phyloP scores from a whole-genome alignment of 2,329 filamentous ascomycete species.

The Colletotrichum camelliae region DNA sequence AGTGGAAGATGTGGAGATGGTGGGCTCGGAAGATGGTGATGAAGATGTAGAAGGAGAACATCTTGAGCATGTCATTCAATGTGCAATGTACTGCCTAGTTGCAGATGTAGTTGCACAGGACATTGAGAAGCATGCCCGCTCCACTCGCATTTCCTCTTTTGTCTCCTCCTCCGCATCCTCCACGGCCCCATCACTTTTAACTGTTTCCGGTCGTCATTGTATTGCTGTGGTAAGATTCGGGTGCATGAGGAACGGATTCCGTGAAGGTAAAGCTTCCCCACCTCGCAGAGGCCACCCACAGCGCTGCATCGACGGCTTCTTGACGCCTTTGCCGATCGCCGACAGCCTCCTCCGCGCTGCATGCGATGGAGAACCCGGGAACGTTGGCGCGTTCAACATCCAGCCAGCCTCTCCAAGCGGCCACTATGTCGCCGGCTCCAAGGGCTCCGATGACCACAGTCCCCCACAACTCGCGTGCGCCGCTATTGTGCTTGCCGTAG shows the following conservation, averaged over 20 bases:
- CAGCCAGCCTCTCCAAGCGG: constrained; percentile 58
- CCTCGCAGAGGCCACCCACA: constrained; percentile 52
- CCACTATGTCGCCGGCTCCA: constrained; percentile 35
- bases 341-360: constrained; percentile 52
- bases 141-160: neutral
- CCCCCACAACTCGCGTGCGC: constrained; percentile 61
- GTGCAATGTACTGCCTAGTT: neutral
- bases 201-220: neutral
- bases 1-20: neutral
- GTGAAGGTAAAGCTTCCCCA: constrained; percentile 51
- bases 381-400: constrained; percentile 51
- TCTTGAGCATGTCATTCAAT: neutral
- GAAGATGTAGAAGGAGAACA: neutral
- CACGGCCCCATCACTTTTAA: neutral
- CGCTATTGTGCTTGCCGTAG: constrained; percentile 51
- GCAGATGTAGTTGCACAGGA: neutral
- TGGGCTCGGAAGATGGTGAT: neutral
- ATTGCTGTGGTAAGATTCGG: neutral
- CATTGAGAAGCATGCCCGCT: neutral
- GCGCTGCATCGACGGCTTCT: constrained; percentile 43
- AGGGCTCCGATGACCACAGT: constrained; percentile 56
- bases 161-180: neutral
- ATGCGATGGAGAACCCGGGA: constrained; percentile 40
- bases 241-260: neutral
- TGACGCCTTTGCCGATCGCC: constrained; percentile 43